Evolutionary conservation across 2,329 filamentous ascomycete genomes (phyloP), one percentile per base, ranked within the genome.

Genomic region (Rhinocladiella similis): DNA sequence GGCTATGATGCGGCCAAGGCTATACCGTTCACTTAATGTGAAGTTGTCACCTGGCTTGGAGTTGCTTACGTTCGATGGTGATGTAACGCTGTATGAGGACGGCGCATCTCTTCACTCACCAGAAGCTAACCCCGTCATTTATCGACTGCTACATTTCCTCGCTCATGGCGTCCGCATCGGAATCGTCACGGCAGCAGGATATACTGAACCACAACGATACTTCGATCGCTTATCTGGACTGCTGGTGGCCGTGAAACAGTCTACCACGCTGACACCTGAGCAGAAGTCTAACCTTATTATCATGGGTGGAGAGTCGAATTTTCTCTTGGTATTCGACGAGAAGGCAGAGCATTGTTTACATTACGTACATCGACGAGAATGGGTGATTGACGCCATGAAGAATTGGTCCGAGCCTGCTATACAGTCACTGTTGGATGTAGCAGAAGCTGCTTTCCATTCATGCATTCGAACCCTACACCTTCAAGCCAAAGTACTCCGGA

Each of bases 221-320:
- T 92, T 96, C 70, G 85, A 83, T 18, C 88, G 94, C 14, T 83
- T 99, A 1, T 86, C 91, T 70, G 94, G 94, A 1, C 83, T 99
- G 0, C 82, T 99, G 1, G 87, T 96, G 65, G 88, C 90, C 22
- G 83, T 97, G 18, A 77, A 82, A 38, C 82, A 83, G 5, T 84
- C 84, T 1, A 70, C 80, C 0, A 72, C 75, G 12, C 79, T 96
- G 5, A 83, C 87, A 0, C 73, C 81, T 0, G 70, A 81, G 5
- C 86, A 91, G 67, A 90, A 91, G 67, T 81, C 88, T 19, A 91
- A 88, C 65, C 80, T 99, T 5, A 82, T 97, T 60, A 88, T 99
- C 64, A 91, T 99, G 83, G 94, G 94, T 61, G 94, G 94, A 53
- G 94, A 99, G 74, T 91, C 90, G 58, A 97, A 96, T 76, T 99